Conservation (phyloP, 108 stramenopile species). For the Aurantiochytrium sp. region DNA sequence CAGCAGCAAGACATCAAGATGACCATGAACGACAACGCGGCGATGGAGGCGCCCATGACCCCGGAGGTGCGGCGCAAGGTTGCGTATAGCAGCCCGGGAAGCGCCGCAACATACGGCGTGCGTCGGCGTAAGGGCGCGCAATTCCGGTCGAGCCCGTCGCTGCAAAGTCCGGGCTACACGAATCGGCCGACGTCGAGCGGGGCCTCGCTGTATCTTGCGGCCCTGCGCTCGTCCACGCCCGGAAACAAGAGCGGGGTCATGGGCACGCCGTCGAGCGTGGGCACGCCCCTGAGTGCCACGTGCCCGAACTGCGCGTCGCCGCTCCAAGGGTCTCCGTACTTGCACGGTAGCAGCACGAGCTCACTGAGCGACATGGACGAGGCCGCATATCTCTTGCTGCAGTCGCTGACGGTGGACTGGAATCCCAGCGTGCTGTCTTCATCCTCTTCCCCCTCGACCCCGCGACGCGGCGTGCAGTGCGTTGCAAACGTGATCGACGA, state of each 20-base stretch:
- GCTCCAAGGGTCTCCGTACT: background rate
- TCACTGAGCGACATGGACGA: background rate
- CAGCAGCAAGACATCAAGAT: background rate
- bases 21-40: too few species aligned
- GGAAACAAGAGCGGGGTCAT: background rate
- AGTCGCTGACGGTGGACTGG: slow-evolving; percentile 7
- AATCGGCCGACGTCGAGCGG: background rate
- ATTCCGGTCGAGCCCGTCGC: background rate
- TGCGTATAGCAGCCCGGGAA: background rate
- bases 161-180: background rate
- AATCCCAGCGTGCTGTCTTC: background rate
- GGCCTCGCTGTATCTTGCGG: background rate
- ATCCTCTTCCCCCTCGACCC: too few species aligned
- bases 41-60: background rate
- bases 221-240: background rate
- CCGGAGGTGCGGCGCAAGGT: background rate
- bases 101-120: background rate
- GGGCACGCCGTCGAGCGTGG: background rate
- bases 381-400: slow-evolving; percentile 9
- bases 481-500: background rate
- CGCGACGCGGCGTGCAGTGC: background rate
- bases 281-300: background rate
- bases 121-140: background rate
- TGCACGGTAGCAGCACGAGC: background rate
- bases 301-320: slow-evolving; percentile 22